Percentiles rank a stretch among this genome's conserved stretches.
Conservation (phyloP, 108 stramenopile genomes). For the Pseudonitzschia multiseries region DNA sequence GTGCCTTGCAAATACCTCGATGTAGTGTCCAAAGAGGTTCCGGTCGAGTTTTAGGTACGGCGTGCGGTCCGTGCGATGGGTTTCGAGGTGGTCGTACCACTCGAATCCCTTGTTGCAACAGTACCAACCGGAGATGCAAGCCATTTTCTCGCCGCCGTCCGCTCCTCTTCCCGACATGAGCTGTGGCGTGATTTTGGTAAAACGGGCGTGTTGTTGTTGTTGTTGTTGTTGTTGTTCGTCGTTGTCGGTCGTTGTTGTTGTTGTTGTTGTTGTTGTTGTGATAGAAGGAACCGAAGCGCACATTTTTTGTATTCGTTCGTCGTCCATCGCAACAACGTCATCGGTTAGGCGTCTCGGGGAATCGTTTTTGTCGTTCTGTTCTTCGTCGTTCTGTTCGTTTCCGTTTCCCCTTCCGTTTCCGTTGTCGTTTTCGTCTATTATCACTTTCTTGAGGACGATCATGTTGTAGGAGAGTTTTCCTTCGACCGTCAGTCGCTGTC, state of each 20-base stretch:
- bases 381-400: too few species aligned
- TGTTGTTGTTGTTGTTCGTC: neutral
- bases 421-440: too few species aligned
- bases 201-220: neutral
- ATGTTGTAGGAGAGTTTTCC: constrained; percentile 54
- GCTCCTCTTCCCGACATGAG: constrained; percentile 47
- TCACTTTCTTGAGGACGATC: constrained; percentile 43
- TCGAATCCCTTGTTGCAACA: constrained; percentile 45
- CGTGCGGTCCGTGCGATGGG: constrained; percentile 35
- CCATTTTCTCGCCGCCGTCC: constrained; percentile 32
- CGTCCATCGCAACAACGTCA: neutral
- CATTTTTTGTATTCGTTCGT: too few species aligned
- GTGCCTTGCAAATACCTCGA: constrained; percentile 43
- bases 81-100: constrained; percentile 33
- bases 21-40: constrained; percentile 45
- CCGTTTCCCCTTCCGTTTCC: too few species aligned
- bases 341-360: neutral
- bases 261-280: neutral
- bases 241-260: too few species aligned
- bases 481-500: constrained; percentile 46
- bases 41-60: constrained; percentile 32
- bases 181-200: constrained; percentile 28
- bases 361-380: constrained; percentile 23
- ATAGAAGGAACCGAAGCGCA: constrained; percentile 6
- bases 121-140: constrained; percentile 51